These are phyloP conservation scores for Myxozyma mucilagina DNA, from an alignment of 805 yeast genomes.

Conservation along the genomic window DNA sequence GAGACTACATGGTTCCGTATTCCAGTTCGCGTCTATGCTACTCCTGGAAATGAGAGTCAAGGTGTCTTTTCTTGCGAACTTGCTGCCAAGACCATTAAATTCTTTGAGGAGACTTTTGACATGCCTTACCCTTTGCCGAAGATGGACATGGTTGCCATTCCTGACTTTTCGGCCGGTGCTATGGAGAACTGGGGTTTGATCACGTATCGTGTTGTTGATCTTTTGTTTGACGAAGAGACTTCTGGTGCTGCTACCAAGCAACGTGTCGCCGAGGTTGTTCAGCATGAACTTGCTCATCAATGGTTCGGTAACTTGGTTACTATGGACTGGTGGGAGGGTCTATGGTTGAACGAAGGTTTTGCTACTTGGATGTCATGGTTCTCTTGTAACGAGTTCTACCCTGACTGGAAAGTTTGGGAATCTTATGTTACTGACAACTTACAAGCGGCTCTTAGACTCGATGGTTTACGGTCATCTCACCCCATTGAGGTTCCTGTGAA, in stretches of 20 bases:
- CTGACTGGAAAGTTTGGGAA: slow-evolving; percentile 87
- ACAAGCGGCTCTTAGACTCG: slow-evolving; percentile 69
- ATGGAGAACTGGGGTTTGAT: slow-evolving; percentile 92
- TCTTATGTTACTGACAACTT: slow-evolving; percentile 71
- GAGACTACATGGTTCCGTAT: slow-evolving; percentile 56
- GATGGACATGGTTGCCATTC: slow-evolving; percentile 76
- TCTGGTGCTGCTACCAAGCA: slow-evolving; percentile 61
- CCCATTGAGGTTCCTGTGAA: slow-evolving; percentile 83
- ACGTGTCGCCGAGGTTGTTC: slow-evolving; percentile 70
- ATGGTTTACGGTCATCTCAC: slow-evolving; percentile 76
- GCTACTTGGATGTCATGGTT: slow-evolving; percentile 93
- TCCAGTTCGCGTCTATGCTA: slow-evolving; percentile 69
- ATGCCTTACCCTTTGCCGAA: slow-evolving; percentile 79
- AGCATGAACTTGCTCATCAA: slow-evolving; percentile 88
- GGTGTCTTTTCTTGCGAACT: slow-evolving; percentile 64
- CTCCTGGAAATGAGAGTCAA: slow-evolving; percentile 63
- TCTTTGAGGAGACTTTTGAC: slow-evolving; percentile 66
- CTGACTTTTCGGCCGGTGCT: slow-evolving; percentile 78
- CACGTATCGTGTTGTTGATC: slow-evolving; percentile 62
- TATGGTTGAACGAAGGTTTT: slow-evolving; percentile 86
- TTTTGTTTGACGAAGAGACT: slow-evolving; percentile 67
- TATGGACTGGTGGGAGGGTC: slow-evolving; percentile 91
- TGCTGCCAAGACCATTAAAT: slow-evolving; percentile 63
- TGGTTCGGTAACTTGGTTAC: slow-evolving; percentile 91
- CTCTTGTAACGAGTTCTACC: slow-evolving; percentile 71